A percentile compares a stretch with the other conserved stretches of the same genome.
Conservation (phyloP, 441 rosid species). For the Brassica hybrid region DNA sequence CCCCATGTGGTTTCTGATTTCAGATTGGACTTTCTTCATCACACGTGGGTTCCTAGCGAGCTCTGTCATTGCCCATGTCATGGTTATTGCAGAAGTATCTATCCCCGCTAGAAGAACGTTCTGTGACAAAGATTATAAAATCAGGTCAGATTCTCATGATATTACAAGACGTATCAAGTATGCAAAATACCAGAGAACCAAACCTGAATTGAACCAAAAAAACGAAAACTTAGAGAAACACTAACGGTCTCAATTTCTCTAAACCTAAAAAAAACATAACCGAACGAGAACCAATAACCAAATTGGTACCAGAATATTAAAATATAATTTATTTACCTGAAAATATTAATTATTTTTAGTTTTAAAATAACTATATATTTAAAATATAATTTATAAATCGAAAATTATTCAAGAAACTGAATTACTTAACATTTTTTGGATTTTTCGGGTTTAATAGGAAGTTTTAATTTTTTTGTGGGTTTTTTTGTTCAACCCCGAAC, state of each 20-base stretch:
- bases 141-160: neutral
- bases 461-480: neutral
- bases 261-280: no score
- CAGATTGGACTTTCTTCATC: slow-evolving; percentile 59
- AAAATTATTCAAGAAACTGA: no score
- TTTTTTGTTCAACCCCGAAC: neutral
- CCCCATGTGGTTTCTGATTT: slow-evolving; percentile 47
- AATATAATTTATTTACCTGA: neutral
- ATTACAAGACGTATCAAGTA: neutral
- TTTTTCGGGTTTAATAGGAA: neutral
- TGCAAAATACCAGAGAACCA: neutral
- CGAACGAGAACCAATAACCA: no score
- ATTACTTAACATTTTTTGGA: no score
- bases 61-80: slow-evolving; percentile 64
- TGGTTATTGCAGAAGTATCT: slow-evolving; percentile 44
- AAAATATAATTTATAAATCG: neutral
- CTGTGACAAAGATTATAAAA: slow-evolving; percentile 32
- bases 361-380: neutral
- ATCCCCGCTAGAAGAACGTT: slow-evolving; percentile 56
- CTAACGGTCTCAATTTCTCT: no score
- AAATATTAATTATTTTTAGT: neutral
- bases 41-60: slow-evolving; percentile 47
- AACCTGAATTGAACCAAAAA: neutral
- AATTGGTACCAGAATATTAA: neutral
- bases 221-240: no score